A percentile compares a stretch with the other conserved stretches of the same genome.
Evolutionary conservation across 2,329 filamentous ascomycete species (phyloP).

Genomic region (Blastomyces gilchristii): DNA sequence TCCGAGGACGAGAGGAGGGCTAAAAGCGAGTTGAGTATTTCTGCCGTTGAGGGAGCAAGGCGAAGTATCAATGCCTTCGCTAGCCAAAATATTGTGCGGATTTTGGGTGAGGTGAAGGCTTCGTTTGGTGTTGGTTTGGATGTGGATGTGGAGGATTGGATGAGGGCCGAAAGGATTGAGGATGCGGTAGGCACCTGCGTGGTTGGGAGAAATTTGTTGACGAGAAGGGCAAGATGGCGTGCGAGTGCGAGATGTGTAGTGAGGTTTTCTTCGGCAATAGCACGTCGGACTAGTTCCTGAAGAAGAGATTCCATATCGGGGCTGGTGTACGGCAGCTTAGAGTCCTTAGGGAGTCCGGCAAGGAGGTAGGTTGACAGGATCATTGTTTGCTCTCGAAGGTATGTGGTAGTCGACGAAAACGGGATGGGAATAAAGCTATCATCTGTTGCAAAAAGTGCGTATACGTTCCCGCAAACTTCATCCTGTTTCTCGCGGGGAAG

Average conservation of each 20-base stretch:
- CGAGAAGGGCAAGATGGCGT: constrained; percentile 33
- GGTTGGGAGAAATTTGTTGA: constrained; percentile 34
- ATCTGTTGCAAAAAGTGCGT: constrained; percentile 41
- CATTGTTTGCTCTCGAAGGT: constrained; percentile 38
- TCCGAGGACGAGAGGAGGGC: constrained; percentile 36
- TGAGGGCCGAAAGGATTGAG: constrained; percentile 25
- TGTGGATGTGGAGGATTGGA: constrained; percentile 24
- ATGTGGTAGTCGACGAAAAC: constrained; percentile 23
- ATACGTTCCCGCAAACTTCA: constrained; percentile 44
- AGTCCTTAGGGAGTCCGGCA: constrained; percentile 40
- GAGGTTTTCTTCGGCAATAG: constrained; percentile 23
- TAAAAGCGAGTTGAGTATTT: constrained; percentile 43
- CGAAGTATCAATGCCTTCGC: constrained; percentile 52
- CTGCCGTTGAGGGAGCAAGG: constrained; percentile 38
- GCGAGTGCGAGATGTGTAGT: constrained; percentile 33
- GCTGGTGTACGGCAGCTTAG: constrained; percentile 24
- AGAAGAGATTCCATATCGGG: constrained; percentile 28
- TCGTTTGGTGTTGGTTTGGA: constrained; percentile 8
- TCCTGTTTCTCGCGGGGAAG: constrained; percentile 44
- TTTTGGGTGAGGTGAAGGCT: constrained; percentile 30
- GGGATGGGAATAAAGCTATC: constrained; percentile 28
- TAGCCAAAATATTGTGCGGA: constrained; percentile 51
- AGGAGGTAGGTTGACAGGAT: constrained; percentile 49
- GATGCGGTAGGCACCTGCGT: constrained; percentile 25
- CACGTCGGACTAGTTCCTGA: constrained; percentile 27